Conservation (phyloP, 2,329 filamentous ascomycete species). For the Metarhizium anisopliae region DNA sequence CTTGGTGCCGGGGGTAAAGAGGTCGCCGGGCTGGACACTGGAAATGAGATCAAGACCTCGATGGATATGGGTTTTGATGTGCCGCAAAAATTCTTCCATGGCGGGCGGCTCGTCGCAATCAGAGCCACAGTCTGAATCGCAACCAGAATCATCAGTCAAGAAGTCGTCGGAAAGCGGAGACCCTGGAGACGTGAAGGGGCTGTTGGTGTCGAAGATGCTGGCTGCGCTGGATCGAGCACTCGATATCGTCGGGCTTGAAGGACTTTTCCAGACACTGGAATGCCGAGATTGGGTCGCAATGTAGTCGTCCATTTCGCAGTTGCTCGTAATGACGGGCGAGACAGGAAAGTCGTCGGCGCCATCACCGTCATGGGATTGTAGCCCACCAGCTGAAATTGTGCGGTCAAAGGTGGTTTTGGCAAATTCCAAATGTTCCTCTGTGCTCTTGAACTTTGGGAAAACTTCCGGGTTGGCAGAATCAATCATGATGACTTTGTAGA, state of each 20-base stretch:
- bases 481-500: conserved; percentile 16
- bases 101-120: conserved; percentile 1
- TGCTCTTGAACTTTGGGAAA: conserved; percentile 9
- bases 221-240: conserved; percentile 5
- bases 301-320: too few species aligned
- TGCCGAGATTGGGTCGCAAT: background rate
- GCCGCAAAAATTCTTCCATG: background rate
- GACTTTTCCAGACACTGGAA: conserved; percentile 4
- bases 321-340: too few species aligned
- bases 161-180: conserved; percentile 6
- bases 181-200: conserved; percentile 2
- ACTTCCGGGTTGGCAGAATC: conserved; percentile 16
- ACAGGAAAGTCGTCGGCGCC: too few species aligned
- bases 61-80: conserved; percentile 15
- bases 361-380: background rate
- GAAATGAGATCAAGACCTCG: conserved; percentile 13
- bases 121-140: conserved; percentile 9
- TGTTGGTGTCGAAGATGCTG: conserved; percentile 10
- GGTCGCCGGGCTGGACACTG: conserved; percentile 11
- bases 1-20: conserved; percentile 7
- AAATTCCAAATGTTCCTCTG: conserved; percentile 1
- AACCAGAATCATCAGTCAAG: conserved; percentile 8
- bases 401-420: conserved; percentile 10
- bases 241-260: conserved; percentile 1
- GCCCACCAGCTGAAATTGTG: conserved; percentile 2